Base-by-base conservation (phyloP, 192 early-diverging fungal species). In the Dissophora globulifera region DNA sequence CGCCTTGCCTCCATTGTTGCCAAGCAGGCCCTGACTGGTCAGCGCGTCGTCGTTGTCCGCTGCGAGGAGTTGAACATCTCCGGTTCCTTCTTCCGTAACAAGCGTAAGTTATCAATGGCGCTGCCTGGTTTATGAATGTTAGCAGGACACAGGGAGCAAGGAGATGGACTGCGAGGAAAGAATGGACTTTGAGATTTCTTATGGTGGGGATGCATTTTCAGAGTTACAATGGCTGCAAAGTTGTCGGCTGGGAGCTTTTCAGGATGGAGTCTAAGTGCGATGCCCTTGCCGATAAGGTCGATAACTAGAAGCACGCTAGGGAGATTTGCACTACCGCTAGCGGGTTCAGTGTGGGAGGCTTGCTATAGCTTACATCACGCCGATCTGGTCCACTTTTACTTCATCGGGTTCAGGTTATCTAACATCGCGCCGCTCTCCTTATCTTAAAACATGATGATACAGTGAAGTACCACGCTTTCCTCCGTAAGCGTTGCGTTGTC, bases 1-100 rank as follows among this genome's bases (percentile, higher is more conserved):
- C 96, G 97, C 72, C 90, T 99, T 68, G 93, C 97, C 78, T 92
- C 96, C 62, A 96, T 95, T 79, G 91, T 98, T 74, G 94, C 97
- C 83, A 98, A 99, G 92, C 93, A 98, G 90, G 84, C 93, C 67
- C 92, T 99, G 71, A 94, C 91, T 85, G 97, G 97, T 78, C 96
- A 99, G 89, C 92, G 90, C 87, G 89, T 99, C 68, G 94, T 95
- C 75, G 84, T 99, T 81, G 96, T 99, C 67, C 95, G 97, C 79
- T 95, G 94, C 84, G 97, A 99, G 88, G 96, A 97, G 81, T 88
- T 99, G 83, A 97, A 98, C 86, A 94, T 99, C 58, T 91, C 94
- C 78, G 97, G 96, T 69, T 89, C 92, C 68, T 98, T 95, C 92
- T 98, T 97, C 93, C 88, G 97, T 81, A 97, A 98, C 94, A 98